Conservation (phyloP, 371 early-diverging fungal genomes). For the Agmasoma carcini region DNA sequence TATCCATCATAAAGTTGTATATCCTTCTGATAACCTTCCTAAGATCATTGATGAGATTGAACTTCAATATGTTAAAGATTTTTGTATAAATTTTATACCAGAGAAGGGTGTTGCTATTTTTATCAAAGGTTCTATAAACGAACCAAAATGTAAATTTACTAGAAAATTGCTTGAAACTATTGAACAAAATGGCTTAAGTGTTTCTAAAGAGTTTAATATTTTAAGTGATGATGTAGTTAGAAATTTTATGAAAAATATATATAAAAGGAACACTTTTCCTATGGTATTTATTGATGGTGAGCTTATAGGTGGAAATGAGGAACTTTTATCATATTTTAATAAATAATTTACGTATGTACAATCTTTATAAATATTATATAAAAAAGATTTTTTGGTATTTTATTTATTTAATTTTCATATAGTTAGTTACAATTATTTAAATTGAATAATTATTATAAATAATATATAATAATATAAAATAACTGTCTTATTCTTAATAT, state of each 20-base stretch:
- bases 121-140: conserved; percentile 62
- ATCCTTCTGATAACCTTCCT: conserved; percentile 20
- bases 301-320: conserved; percentile 88
- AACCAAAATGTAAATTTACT: conserved; percentile 51
- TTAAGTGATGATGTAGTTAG: conserved; percentile 62
- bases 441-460: neutral
- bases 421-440: neutral
- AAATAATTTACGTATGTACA: conserved; percentile 64
- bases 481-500: neutral
- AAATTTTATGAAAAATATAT: conserved; percentile 60
- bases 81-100: conserved; percentile 30
- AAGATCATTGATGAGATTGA: conserved; percentile 9
- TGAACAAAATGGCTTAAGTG: no score
- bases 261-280: conserved; percentile 87
- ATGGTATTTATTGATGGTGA: conserved; percentile 85
- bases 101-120: conserved; percentile 66
- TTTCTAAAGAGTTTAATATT: conserved; percentile 58
- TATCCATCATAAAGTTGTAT: conserved; percentile 8
- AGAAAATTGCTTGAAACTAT: conserved; percentile 31
- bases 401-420: neutral
- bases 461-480: neutral
- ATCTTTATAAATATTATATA: conserved; percentile 58
- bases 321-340: conserved; percentile 59
- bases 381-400: conserved; percentile 55
- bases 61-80: conserved; percentile 7